Evolutionary conservation across 2,329 filamentous ascomycete genomes (phyloP), one percentile per base, ranked within the genome.

Genomic region (Cercospora brassicicola): DNA sequence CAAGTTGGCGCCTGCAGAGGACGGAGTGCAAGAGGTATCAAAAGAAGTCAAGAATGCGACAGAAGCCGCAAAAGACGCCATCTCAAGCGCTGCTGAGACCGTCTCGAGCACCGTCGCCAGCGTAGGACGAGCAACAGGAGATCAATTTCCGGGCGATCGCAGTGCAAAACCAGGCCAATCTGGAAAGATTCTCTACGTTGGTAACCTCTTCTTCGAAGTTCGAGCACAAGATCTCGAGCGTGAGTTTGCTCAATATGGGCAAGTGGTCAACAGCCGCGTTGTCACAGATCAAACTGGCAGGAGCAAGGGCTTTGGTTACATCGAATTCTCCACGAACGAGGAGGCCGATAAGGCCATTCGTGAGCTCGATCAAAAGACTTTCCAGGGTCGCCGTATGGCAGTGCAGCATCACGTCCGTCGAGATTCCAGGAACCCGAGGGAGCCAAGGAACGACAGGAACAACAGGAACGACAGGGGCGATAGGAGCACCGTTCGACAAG

Each of bases 231-330:
- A 90, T 71, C 74, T 93, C 57, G 81, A 84, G 73, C 82, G 84
- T 61, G 84, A 88, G 56, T 89, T 91, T 76, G 77, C 81, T 69
- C 82, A 84, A 59, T 89, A 88, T 80, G 85, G 89, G 59, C 78
- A 81, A 10, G 80, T 92, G 67, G 75, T 81, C 57, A 82, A 80
- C 59, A 78, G 81, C n/a, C 83, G 81, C 71, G 81, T 92, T 68
- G 82, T 90, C 62, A 84, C 84, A 71, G 89, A 92, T 78, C 78
- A 79, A 64, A 83, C 87, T 67, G 89, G 89, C 23, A 74, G 90
- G 71, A 91, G 89, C 81, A 90, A 89, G 84, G 90, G 90, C 70
- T 92, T 91, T 76, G 90, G 84, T 64, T 91, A 90, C 76, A 79
- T 91, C 67, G 84, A 88, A 67, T 91, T 88, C 76, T 82, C 83